Conservation (phyloP, 1,284 basidiomycete genomes). For the Trichosporon asahii region DNA sequence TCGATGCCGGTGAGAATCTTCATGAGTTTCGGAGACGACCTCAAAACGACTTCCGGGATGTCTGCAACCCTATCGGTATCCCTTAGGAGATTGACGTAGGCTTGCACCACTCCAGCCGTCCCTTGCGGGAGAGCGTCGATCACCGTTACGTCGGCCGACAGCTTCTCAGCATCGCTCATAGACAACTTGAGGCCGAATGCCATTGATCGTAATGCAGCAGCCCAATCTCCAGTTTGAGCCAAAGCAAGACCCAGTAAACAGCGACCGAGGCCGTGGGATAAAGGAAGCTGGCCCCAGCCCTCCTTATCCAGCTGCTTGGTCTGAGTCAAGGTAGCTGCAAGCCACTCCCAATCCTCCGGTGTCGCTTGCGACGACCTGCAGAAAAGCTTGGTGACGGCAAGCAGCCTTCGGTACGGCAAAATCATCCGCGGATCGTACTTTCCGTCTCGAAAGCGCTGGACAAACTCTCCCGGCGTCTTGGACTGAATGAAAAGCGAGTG, state of each 20-base stretch:
- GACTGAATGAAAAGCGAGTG: constrained; percentile 7
- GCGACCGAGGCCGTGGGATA: not conserved
- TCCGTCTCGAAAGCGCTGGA: not conserved
- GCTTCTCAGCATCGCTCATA: not conserved
- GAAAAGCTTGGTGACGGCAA: constrained; percentile 9
- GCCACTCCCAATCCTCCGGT: constrained; percentile 19
- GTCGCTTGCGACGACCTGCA: not conserved
- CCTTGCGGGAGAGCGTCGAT: not conserved
- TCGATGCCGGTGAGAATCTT: constrained; percentile 15
- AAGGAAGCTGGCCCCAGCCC: constrained; percentile 15
- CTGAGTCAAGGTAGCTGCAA: not conserved
- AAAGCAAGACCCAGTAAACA: constrained; percentile 12
- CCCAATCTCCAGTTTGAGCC: constrained; percentile 14
- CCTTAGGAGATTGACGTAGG: constrained; percentile 9
- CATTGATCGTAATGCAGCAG: not conserved
- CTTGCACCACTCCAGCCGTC: not conserved
- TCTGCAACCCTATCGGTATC: constrained; percentile 5
- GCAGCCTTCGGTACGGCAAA: constrained; percentile 7
- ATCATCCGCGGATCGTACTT: not conserved
- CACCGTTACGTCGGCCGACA: not conserved
- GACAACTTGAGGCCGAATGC: constrained; percentile 9
- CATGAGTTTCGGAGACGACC: constrained; percentile 5
- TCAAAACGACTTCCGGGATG: constrained; percentile 6
- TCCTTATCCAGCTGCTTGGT: not conserved
- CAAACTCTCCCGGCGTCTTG: not conserved